Conservation (phyloP, 177 flowering plant genomes). For the Telopea speciosissima region DNA sequence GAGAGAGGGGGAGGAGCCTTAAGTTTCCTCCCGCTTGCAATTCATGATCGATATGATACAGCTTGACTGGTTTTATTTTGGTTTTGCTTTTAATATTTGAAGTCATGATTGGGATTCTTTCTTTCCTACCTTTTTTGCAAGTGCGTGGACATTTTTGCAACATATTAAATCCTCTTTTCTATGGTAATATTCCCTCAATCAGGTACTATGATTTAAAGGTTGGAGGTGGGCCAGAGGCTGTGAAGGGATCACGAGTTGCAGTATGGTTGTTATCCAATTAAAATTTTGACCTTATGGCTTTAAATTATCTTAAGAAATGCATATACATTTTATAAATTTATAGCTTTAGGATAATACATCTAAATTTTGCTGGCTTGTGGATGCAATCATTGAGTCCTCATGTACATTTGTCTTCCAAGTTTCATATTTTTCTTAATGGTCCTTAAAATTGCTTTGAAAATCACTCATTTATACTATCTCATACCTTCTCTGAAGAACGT, state of each 20-base stretch:
- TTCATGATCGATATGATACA: neutral
- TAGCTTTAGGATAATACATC: neutral
- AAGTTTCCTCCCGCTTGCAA: neutral
- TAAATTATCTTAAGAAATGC: neutral
- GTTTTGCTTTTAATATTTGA: neutral
- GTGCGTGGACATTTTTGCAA: neutral
- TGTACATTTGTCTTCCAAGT: neutral
- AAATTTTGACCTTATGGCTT: conserved; percentile 17
- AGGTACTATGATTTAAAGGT: conserved; percentile 97
- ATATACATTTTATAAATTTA: neutral
- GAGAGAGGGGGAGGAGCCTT: neutral
- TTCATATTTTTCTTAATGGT: neutral
- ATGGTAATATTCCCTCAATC: conserved; percentile 15
- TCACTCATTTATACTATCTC: neutral
- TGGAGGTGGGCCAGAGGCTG: conserved; percentile 76
- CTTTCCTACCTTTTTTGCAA: neutral
- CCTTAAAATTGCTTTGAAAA: neutral
- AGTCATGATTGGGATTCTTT: neutral
- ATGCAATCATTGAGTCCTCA: neutral
- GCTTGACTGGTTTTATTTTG: neutral
- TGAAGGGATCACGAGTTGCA: conserved; percentile 96
- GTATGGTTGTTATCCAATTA: conserved; percentile 68
- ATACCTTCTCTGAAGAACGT: neutral
- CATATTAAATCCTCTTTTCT: neutral
- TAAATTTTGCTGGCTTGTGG: neutral